phyloP scores from a whole-genome alignment of 2,329 filamentous ascomycete species.

The Chrysosporium queenslandicum region DNA sequence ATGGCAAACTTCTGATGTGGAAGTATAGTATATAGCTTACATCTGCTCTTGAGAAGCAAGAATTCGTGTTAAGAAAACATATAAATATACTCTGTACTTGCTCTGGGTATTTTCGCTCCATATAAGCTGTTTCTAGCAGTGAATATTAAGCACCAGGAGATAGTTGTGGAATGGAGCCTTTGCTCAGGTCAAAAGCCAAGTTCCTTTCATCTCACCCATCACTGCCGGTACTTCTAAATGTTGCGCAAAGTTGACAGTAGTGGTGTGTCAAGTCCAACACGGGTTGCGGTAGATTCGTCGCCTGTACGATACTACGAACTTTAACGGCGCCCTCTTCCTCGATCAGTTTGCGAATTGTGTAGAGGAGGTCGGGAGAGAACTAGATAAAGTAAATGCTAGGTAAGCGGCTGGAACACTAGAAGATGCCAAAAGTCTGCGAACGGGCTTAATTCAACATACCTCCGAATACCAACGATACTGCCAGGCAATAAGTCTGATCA shows the following conservation, averaged over 20 bases:
- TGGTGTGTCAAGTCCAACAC: slow-evolving; percentile 93
- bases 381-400: slow-evolving; percentile 24
- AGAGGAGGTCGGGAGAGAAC: slow-evolving; percentile 87
- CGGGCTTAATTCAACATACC: slow-evolving; percentile 36
- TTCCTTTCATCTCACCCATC: slow-evolving; percentile 51
- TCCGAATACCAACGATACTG: slow-evolving; percentile 99
- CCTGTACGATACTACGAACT: slow-evolving; percentile 92
- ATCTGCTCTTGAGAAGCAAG: too few relatives aligned
- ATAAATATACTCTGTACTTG: neutral
- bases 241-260: slow-evolving; percentile 87
- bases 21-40: too few relatives aligned
- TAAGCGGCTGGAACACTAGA: neutral
- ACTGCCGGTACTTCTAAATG: slow-evolving; percentile 87
- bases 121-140: neutral
- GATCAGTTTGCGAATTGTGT: slow-evolving; percentile 80
- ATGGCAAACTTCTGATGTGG: neutral
- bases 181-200: neutral
- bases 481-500: slow-evolving; percentile 91
- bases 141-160: neutral
- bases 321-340: slow-evolving; percentile 97
- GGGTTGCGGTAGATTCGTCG: slow-evolving; percentile 83
- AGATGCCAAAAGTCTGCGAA: neutral
- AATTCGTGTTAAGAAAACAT: neutral
- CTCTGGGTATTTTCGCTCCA: neutral
- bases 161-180: neutral